Evolutionary conservation across 495 filamentous ascomycete genomes (phyloP).

Genomic region (Penicillium canescens): DNA sequence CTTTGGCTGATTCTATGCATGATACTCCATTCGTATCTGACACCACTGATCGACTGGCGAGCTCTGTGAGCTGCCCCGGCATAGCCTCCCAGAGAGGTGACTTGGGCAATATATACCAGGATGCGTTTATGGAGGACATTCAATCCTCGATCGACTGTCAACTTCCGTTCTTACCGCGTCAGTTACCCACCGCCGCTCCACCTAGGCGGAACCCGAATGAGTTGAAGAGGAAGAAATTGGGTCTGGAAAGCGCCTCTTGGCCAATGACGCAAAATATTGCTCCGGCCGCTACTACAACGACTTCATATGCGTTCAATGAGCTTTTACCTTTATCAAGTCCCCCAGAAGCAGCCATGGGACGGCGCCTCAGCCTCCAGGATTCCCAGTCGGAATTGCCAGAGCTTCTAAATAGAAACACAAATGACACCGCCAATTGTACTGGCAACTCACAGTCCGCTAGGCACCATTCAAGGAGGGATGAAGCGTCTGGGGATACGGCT

Average conservation of each 20-base stretch:
- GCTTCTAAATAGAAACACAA: not conserved
- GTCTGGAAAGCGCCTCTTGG: not conserved
- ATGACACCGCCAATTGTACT: not conserved
- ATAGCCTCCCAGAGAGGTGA: not conserved
- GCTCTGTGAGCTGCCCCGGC: not conserved
- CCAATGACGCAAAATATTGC: not conserved
- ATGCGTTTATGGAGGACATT: not conserved
- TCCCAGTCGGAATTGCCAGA: not conserved
- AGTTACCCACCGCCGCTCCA: not conserved
- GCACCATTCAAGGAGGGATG: not conserved
- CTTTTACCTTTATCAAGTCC: not conserved
- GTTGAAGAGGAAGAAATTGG: not conserved
- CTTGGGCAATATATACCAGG: not conserved
- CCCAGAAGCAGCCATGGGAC: not conserved
- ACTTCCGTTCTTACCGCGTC: not conserved
- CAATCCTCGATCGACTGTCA: not conserved
- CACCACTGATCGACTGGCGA: not conserved
- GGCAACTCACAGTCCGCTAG: not conserved
- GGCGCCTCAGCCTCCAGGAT: not conserved
- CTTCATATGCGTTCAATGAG: not conserved
- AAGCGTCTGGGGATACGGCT: not conserved
- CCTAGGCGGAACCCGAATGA: not conserved
- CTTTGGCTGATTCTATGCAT: not conserved
- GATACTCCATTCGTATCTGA: not conserved
- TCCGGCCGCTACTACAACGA: not conserved